These are phyloP conservation scores for Elsinoe perseae DNA, from an alignment of 2,329 filamentous ascomycete species.

Conservation along the genomic window DNA sequence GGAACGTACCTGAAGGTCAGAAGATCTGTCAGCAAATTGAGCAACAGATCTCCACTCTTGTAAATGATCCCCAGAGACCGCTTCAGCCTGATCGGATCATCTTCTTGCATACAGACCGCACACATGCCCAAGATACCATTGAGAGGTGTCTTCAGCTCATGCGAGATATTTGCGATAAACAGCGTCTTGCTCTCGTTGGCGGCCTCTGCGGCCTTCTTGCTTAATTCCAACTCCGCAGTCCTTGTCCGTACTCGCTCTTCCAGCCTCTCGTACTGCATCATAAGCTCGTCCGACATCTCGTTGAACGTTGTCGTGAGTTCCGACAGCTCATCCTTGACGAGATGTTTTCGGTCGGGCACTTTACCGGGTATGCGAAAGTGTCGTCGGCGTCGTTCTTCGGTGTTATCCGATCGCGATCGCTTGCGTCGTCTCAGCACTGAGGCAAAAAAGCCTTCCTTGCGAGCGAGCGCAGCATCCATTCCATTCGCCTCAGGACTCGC, in stretches of 20 bases:
- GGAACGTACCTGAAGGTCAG: slow-evolving; percentile 56
- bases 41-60: slow-evolving; percentile 73
- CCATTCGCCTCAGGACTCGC: slow-evolving; percentile 38
- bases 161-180: slow-evolving; percentile 89
- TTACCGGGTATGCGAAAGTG: slow-evolving; percentile 79
- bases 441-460: slow-evolving; percentile 40
- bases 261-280: slow-evolving; percentile 75
- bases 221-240: slow-evolving; percentile 76
- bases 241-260: slow-evolving; percentile 78
- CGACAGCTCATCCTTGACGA: slow-evolving; percentile 74
- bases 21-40: slow-evolving; percentile 82
- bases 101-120: slow-evolving; percentile 85
- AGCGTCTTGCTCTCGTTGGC: slow-evolving; percentile 95
- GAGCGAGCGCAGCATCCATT: slow-evolving; percentile 33
- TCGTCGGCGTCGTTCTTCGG: slow-evolving; percentile 37
- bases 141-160: slow-evolving; percentile 84
- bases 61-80: slow-evolving; percentile 81
- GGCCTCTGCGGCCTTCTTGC: slow-evolving; percentile 86
- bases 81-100: slow-evolving; percentile 68
- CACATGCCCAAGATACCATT: slow-evolving; percentile 96
- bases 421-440: slow-evolving; percentile 30
- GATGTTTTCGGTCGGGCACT: slow-evolving; percentile 66
- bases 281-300: slow-evolving; percentile 84
- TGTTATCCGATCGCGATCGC: slow-evolving; percentile 27
- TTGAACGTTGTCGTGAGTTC: slow-evolving; percentile 83